These are phyloP conservation scores for Scheffersomyces parashehatae DNA, from an alignment of 1,139 yeast genomes.

Conservation along the genomic window DNA sequence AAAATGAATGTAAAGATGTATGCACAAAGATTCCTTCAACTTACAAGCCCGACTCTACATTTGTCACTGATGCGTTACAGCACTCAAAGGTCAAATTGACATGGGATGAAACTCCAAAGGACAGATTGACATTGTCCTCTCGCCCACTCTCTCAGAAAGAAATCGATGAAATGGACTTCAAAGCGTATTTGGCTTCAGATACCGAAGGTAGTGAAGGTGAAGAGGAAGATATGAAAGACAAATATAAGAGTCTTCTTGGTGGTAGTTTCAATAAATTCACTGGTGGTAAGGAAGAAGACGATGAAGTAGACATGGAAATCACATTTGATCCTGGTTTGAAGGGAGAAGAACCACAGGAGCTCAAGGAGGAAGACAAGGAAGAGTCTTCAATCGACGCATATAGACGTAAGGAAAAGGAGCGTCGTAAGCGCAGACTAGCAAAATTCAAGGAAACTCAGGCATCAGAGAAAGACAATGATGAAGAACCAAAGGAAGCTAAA, in stretches of 20 bases:
- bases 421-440: conserved; percentile 79
- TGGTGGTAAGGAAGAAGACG: conserved; percentile 34
- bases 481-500: conserved; percentile 16
- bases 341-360: conserved; percentile 33
- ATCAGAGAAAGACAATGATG: conserved; percentile 38
- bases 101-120: conserved; percentile 98
- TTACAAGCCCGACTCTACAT: conserved; percentile 75
- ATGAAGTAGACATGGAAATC: conserved; percentile 86
- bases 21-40: conserved; percentile 73
- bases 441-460: conserved; percentile 61
- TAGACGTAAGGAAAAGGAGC: conserved; percentile 88
- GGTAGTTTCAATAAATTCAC: conserved; percentile 35
- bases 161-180: conserved; percentile 93
- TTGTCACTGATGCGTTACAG: conserved; percentile 91
- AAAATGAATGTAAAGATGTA: conserved; percentile 65
- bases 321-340: conserved; percentile 89
- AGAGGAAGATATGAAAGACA: conserved; percentile 47
- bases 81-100: conserved; percentile 92
- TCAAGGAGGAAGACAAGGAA: conserved; percentile 34
- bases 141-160: conserved; percentile 88
- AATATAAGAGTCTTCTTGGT: conserved; percentile 65
- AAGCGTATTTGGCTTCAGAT: conserved; percentile 92
- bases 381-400: conserved; percentile 81
- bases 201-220: conserved; percentile 58
- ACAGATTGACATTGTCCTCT: conserved; percentile 75